A percentile compares a stretch with the other conserved stretches of the same genome.
Evolutionary conservation across 2,329 filamentous ascomycete genomes (phyloP).

Genomic region (Neopestalotiopsis sp.): DNA sequence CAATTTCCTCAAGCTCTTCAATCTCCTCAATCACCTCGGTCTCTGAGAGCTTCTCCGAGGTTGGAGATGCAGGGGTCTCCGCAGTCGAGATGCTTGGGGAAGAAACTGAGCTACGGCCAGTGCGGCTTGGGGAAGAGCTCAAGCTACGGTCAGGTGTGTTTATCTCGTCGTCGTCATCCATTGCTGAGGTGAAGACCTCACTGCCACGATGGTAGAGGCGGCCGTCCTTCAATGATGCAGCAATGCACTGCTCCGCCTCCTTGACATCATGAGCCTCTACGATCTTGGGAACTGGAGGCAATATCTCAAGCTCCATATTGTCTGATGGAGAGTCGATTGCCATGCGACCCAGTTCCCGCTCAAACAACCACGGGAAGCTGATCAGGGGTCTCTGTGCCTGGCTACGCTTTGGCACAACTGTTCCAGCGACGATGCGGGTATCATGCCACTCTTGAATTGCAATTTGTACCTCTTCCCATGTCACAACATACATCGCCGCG

Average conservation of each 20-base stretch:
- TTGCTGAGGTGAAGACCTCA: constrained; percentile 28
- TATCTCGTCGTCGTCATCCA: neutral
- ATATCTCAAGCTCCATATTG: neutral
- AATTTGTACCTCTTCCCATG: constrained; percentile 70
- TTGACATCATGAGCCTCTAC: neutral
- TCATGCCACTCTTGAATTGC: constrained; percentile 55
- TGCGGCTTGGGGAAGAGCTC: too few relatives aligned
- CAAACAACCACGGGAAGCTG: constrained; percentile 93
- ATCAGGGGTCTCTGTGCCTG: constrained; percentile 76
- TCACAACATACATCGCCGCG: constrained; percentile 87
- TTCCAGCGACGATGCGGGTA: constrained; percentile 41
- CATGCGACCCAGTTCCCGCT: constrained; percentile 72
- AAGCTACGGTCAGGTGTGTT: too few relatives aligned
- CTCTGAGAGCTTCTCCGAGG: neutral
- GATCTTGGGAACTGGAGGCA: constrained; percentile 3
- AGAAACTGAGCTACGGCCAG: neutral
- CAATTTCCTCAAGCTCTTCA: constrained; percentile 8
- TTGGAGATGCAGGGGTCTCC: neutral
- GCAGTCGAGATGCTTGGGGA: neutral
- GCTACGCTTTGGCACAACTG: constrained; percentile 41
- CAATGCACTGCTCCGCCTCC: neutral
- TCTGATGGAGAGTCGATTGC: constrained; percentile 46
- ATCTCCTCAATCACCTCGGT: constrained; percentile 14
- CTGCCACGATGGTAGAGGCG: constrained; percentile 12
- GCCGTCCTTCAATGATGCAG: neutral